A percentile compares a stretch with the other conserved stretches of the same genome.
These are phyloP conservation scores for Eimeria brunetti DNA, from an alignment of 169 alveolate species.

Conservation along the genomic window DNA sequence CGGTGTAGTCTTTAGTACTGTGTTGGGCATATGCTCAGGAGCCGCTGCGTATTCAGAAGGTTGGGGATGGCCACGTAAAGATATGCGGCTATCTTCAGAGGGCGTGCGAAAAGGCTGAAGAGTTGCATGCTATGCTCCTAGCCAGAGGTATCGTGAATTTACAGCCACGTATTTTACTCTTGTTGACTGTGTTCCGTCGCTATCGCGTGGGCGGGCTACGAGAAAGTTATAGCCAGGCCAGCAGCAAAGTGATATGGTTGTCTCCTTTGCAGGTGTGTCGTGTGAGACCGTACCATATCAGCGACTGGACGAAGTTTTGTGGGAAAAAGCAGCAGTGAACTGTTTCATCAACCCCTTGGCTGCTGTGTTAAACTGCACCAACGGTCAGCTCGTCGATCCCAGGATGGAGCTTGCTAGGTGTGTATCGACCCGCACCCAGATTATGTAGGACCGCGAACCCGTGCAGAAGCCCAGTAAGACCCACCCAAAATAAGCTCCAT, in stretches of 20 bases:
- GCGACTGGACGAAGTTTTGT: slow-evolving; percentile 48
- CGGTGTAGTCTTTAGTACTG: neutral
- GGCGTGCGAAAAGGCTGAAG: slow-evolving; percentile 59
- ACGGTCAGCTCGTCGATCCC: slow-evolving; percentile 74
- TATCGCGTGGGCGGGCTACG: neutral
- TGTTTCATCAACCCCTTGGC: slow-evolving; percentile 75
- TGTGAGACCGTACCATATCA: slow-evolving; percentile 50
- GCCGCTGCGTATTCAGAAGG: slow-evolving; percentile 28
- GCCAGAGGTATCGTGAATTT: slow-evolving; percentile 34
- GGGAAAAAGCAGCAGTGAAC: slow-evolving; percentile 80
- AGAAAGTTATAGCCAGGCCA: neutral
- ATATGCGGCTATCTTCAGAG: slow-evolving; percentile 58
- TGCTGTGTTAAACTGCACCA: slow-evolving; percentile 73
- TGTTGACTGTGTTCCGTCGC: neutral
- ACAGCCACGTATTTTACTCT: neutral
- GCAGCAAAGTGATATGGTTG: neutral
- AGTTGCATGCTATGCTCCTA: slow-evolving; percentile 6
- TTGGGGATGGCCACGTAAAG: slow-evolving; percentile 69
- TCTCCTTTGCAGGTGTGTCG: slow-evolving; percentile 28
- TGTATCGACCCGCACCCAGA: neutral
- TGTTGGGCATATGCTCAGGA: slow-evolving; percentile 21
- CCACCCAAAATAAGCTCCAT: neutral
- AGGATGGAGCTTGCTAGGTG: slow-evolving; percentile 60
- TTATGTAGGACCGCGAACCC: neutral
- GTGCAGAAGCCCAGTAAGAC: neutral